Evolutionary conservation across 805 yeast species (phyloP), one percentile per base, ranked within the genome.

Genomic region (Hanseniaspora singularis): DNA sequence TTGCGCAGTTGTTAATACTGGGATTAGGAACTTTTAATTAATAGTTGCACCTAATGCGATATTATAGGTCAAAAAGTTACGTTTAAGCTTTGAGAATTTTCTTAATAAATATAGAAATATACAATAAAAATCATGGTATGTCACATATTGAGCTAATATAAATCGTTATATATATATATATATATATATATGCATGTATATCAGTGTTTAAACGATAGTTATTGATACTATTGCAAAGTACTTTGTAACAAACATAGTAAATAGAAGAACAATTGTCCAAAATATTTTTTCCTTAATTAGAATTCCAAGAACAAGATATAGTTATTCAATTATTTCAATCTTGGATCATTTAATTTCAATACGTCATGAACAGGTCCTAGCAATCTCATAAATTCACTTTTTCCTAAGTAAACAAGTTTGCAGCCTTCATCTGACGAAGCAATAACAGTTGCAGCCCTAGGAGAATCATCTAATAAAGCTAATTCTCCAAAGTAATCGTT

Each of bases 401-500:
- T 86, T 51, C 85, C 94, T 55, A 92, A 72, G 3, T 92, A 81
- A n/a, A 94, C 97, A 33, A 88, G 94, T 57, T 83, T 83, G 24
- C 92, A 78, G 34, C 70, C 70, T 42, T 80, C 73, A 37, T 44
- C 48, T 11, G 48, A 44, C 15, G 72, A 67, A 1, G 96, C 95
- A 43, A 72, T 76, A 32, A 92, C 92, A 4, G 95, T 81, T 27
- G 98, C 98, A 60, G 84, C 92, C 64, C 98, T 77, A 51, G 97
- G 97, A 50, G 78, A 68, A 60, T 92, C 95, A 57, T 88, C 82
- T 55, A 92, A 71, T 55, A 92, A 69, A 3, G 98, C 97, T 52
- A 92, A 78, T 66, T 92, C 98, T 54, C 98, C 98, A 63, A 92
- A 92, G 66, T 92, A 92, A 61, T 82, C 95, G 52, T 96, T 96